Conservation (phyloP, 768 basidiomycete genomes). For the Wakefieldia striispora region DNA sequence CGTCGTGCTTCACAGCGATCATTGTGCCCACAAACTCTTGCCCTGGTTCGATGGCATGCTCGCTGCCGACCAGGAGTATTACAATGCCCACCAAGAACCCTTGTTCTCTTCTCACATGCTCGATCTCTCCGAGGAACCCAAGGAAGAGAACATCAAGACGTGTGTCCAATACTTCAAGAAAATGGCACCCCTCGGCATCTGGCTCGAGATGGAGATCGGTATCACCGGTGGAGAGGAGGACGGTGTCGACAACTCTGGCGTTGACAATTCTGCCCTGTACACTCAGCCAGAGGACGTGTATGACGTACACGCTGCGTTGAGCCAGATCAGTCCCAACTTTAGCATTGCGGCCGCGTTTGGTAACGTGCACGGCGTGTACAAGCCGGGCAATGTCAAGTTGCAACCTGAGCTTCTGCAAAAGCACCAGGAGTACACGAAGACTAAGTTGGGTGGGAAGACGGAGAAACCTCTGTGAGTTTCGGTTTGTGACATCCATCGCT, state of each 20-base stretch:
- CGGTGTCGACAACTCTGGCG: conserved; percentile 95
- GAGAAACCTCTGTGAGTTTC: conserved; percentile 76
- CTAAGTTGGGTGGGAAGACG: conserved; percentile 61
- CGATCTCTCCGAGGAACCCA: conserved; percentile 90
- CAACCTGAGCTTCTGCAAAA: conserved; percentile 88
- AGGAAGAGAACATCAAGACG: conserved; percentile 91
- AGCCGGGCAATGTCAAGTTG: conserved; percentile 95
- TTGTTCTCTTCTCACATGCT: conserved; percentile 99
- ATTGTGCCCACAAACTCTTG: conserved; percentile 96
- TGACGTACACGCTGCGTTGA: conserved; percentile 86
- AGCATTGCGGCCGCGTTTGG: conserved; percentile 98
- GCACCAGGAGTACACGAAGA: conserved; percentile 77
- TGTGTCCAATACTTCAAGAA: conserved; percentile 95
- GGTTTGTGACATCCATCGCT: neutral
- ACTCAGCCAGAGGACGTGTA: conserved; percentile 97
- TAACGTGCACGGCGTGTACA: conserved; percentile 99
- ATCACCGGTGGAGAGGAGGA: conserved; percentile 99
- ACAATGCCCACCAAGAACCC: conserved; percentile 80
- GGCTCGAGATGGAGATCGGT: conserved; percentile 99
- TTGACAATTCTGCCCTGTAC: conserved; percentile 92
- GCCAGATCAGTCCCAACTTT: conserved; percentile 86
- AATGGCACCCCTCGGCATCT: conserved; percentile 87
- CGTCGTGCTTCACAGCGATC: conserved; percentile 96
- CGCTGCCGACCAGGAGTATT: conserved; percentile 91
- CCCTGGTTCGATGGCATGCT: conserved; percentile 99